Evolutionary conservation across 2,329 filamentous ascomycete genomes (phyloP), one percentile per base, ranked within the genome.

Genomic region (Trichoderma semiorbis): DNA sequence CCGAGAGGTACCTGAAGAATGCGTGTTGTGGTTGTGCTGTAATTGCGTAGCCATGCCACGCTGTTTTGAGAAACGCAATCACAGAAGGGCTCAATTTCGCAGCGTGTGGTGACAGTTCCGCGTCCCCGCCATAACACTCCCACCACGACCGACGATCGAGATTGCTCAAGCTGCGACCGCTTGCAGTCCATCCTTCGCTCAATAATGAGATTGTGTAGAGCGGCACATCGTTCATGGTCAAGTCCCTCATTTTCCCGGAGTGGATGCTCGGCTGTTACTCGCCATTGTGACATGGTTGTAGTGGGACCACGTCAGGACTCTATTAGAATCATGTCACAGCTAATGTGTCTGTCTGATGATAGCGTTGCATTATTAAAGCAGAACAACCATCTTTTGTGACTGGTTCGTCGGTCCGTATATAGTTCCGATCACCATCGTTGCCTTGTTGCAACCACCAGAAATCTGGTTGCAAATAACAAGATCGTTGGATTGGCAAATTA

Each of bases 191-290:
- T 53, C 67, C 67, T 53, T 53, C 39, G 57, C 57, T 69, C 67
- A 53, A 69, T 14, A 21, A 69, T 69, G 39, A 69, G 67, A 50
- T 69, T 69, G 57, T 69, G 67, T 14, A 69, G 67, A 53, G 67
- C 67, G 6, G 67, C 67, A 28, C 67, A 69, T 53, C 67, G 67
- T 36, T 69, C 57, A 36, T 69, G 57, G 57, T 69, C 67, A 7
- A 69, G 67, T 2, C 67, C 67, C 28, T 69, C 67, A 3, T 53
- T 14, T 50, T 69, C 36, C 14, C 67, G 39, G n/a, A 36, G 67
- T n/a, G 67, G 67, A 36, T 62, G 67, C 67, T 69, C 39, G 28
- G 57, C 39, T 50, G 67, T 61, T 39, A 69, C 57, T 53, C 67
- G 39, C 67, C 57, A 69, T 50, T 62, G 67, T 16, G 57, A 69